Percentiles rank a stretch among this genome's conserved stretches.
phyloP scores from a whole-genome alignment of 1,139 yeast species.

The Tardiomyces blankii region DNA sequence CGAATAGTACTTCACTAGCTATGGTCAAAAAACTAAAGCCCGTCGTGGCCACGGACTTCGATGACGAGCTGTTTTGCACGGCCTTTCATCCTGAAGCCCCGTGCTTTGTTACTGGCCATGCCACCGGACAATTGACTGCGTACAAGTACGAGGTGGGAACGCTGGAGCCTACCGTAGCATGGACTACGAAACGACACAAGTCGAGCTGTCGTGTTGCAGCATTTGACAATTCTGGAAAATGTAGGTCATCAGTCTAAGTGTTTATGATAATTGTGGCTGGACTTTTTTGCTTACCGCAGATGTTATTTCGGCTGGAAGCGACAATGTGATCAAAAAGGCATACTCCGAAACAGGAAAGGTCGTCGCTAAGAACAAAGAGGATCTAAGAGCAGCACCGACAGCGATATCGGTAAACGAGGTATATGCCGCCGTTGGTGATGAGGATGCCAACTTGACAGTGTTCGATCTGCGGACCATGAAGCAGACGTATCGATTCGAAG shows the following conservation, averaged over 20 bases:
- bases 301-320: slow-evolving; percentile 67
- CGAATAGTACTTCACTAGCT: too few species aligned
- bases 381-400: slow-evolving; percentile 42
- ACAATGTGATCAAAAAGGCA: slow-evolving; percentile 69
- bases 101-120: slow-evolving; percentile 57
- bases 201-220: slow-evolving; percentile 72
- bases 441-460: slow-evolving; percentile 54
- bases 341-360: slow-evolving; percentile 68
- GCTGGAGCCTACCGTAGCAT: slow-evolving; percentile 29
- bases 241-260: too few species aligned
- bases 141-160: slow-evolving; percentile 28
- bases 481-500: slow-evolving; percentile 29
- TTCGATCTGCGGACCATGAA: slow-evolving; percentile 43
- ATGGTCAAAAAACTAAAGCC: slow-evolving; percentile 3
- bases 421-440: slow-evolving; percentile 68
- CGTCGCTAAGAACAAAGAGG: slow-evolving; percentile 35
- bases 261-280: too few species aligned
- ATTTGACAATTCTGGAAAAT: slow-evolving; percentile 55
- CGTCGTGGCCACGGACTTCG: slow-evolving; percentile 10
- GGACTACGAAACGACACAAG: slow-evolving; percentile 89
- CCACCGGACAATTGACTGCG: slow-evolving; percentile 58
- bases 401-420: slow-evolving; percentile 54
- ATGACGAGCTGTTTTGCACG: slow-evolving; percentile 56
- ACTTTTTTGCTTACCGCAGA: too few species aligned
- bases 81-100: slow-evolving; percentile 73